A percentile compares a stretch with the other conserved stretches of the same genome.
phyloP scores from a whole-genome alignment of 805 yeast species.

The Candida sanyiensis region DNA sequence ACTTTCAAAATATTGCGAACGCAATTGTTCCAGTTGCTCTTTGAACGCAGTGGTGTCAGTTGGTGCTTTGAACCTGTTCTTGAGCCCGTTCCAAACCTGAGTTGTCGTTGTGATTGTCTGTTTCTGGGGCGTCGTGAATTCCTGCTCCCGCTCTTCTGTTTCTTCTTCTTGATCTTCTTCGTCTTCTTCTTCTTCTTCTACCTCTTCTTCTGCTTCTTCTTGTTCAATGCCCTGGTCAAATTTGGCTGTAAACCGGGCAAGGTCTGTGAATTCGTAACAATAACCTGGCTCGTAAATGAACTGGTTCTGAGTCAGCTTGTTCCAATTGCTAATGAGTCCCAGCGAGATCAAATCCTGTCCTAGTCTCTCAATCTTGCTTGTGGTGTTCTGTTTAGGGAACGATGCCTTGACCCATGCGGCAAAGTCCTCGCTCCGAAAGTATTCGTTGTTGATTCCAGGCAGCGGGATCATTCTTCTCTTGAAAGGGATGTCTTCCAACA shows the following conservation, averaged over 20 bases:
- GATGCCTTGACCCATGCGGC: slow-evolving; percentile 21
- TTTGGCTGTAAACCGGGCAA: slow-evolving; percentile 20
- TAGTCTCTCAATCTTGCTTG: slow-evolving; percentile 28
- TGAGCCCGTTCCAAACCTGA: slow-evolving; percentile 18
- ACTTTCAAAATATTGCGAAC: slow-evolving; percentile 8
- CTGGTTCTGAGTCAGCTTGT: slow-evolving; percentile 14
- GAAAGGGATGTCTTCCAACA: slow-evolving; percentile 17
- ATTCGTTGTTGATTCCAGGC: slow-evolving; percentile 27
- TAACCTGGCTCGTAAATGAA: slow-evolving; percentile 21
- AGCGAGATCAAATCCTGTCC: slow-evolving; percentile 27
- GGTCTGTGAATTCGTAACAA: slow-evolving; percentile 26
- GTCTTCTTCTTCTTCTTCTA: background rate
- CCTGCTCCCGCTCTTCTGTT: too few relatives aligned
- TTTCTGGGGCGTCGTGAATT: too few relatives aligned
- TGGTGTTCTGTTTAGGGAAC: slow-evolving; percentile 25
- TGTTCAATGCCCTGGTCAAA: slow-evolving; percentile 9
- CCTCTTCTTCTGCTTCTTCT: background rate
- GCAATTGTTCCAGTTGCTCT: slow-evolving; percentile 9
- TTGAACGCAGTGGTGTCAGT: slow-evolving; percentile 10
- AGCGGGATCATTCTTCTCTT: slow-evolving; percentile 26
- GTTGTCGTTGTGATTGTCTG: slow-evolving; percentile 3
- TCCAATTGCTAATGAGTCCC: slow-evolving; percentile 26
- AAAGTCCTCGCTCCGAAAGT: slow-evolving; percentile 27
- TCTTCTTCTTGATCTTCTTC: too few relatives aligned
- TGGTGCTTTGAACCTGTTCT: slow-evolving; percentile 11